Conservation (phyloP, 306 rosid genomes). For the Vigna angularis region DNA sequence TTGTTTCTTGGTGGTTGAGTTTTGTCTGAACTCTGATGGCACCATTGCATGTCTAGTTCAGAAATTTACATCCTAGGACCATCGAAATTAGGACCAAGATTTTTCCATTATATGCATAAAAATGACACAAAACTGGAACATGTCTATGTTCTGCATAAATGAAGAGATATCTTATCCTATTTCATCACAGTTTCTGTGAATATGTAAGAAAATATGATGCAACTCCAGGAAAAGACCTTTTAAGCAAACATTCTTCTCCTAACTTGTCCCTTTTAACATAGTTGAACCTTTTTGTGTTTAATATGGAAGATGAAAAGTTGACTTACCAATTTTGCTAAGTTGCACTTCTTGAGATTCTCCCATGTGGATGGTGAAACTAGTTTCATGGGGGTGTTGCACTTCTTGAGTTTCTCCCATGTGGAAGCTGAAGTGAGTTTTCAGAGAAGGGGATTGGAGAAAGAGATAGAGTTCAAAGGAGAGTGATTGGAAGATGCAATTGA, state of each 20-base stretch:
- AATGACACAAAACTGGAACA: not conserved
- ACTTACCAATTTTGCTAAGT: conserved; percentile 39
- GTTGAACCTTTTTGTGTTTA: not conserved
- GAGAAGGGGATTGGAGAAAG: not conserved
- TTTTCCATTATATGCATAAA: conserved; percentile 1
- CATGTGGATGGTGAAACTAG: conserved; percentile 35
- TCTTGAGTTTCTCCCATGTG: conserved; percentile 43
- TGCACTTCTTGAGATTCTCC: conserved; percentile 44
- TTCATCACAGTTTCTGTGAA: not conserved
- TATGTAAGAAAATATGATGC: not conserved
- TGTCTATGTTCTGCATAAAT: not conserved
- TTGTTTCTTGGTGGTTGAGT: not conserved
- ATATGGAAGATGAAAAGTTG: conserved; percentile 9
- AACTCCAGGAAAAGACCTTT: conserved; percentile 2
- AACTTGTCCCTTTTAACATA: not conserved
- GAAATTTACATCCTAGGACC: not conserved
- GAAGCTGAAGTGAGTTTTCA: conserved; percentile 18
- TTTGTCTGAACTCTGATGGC: not conserved
- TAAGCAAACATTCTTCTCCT: not conserved
- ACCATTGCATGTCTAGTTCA: not conserved
- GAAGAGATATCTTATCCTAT: not conserved
- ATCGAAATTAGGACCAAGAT: not conserved
- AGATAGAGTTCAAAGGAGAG: not conserved
- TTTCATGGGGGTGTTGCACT: conserved; percentile 27
- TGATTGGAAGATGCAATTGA: not conserved